A percentile compares a stretch with the other conserved stretches of the same genome.
These are phyloP conservation scores for Hyaloscypha finlandica DNA, from an alignment of 495 filamentous ascomycete genomes.

Conservation along the genomic window DNA sequence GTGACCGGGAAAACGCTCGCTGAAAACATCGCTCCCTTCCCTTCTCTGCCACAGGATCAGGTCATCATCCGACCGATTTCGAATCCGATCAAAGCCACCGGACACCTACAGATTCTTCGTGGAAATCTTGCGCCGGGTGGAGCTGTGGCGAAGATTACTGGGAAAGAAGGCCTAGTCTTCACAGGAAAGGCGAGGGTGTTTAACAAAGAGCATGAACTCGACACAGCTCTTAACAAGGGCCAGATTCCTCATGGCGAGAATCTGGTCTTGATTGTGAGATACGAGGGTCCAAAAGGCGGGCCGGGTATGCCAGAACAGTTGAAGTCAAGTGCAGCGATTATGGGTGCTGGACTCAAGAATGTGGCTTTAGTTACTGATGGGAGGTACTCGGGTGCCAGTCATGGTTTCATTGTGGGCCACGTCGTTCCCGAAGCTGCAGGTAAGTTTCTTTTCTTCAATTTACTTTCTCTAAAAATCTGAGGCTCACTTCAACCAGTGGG, in stretches of 20 bases:
- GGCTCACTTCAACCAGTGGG: constrained; percentile 48
- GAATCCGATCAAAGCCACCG: constrained; percentile 84
- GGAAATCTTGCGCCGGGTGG: constrained; percentile 92
- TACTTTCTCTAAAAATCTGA: neutral
- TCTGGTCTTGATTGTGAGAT: constrained; percentile 90
- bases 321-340: constrained; percentile 83
- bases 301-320: constrained; percentile 97
- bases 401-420: constrained; percentile 96
- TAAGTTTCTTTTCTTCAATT: constrained; percentile 23
- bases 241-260: constrained; percentile 76
- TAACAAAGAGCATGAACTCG: constrained; percentile 81
- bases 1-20: constrained; percentile 89
- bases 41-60: constrained; percentile 77
- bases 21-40: constrained; percentile 83
- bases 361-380: constrained; percentile 94
- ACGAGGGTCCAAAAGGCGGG: constrained; percentile 93
- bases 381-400: constrained; percentile 84
- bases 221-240: constrained; percentile 71
- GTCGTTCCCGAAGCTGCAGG: constrained; percentile 83
- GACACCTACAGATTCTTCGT: constrained; percentile 85
- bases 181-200: constrained; percentile 86
- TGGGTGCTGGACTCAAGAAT: constrained; percentile 88
- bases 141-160: constrained; percentile 96
- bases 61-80: constrained; percentile 79
- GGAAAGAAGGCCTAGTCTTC: constrained; percentile 87